A percentile compares a stretch with the other conserved stretches of the same genome.
phyloP scores from a whole-genome alignment of 441 rosid species.

The Populus trichocarpa region DNA sequence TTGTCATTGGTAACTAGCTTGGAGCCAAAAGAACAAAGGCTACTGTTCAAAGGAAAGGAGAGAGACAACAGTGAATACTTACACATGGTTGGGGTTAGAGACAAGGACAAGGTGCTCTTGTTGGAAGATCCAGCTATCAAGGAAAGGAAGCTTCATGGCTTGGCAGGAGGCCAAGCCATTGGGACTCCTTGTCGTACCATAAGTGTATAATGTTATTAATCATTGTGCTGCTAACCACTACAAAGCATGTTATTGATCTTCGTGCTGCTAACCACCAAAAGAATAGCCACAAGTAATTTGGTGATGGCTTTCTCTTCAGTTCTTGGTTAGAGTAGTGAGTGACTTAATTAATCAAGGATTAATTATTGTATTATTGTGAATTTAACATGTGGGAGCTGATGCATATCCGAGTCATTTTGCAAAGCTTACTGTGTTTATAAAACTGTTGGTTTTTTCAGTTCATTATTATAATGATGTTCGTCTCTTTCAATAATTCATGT shows the following conservation, averaged over 20 bases:
- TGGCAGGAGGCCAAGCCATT: slow-evolving; percentile 29
- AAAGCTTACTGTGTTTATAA: slow-evolving; percentile 7
- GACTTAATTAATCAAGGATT: not conserved
- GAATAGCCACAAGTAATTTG: not conserved
- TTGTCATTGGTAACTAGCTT: slow-evolving; percentile 56
- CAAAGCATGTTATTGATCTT: not conserved
- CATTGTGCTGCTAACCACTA: not conserved
- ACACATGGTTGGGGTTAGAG: slow-evolving; percentile 93
- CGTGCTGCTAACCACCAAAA: slow-evolving; percentile 19
- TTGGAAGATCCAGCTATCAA: slow-evolving; percentile 82
- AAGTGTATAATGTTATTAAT: slow-evolving; percentile 34
- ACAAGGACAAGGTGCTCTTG: slow-evolving; percentile 73
- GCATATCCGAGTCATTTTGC: slow-evolving; percentile 26
- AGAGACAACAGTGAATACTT: slow-evolving; percentile 68
- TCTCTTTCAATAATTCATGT: not conserved
- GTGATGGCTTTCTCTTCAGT: slow-evolving; percentile 3
- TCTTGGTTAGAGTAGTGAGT: slow-evolving; percentile 5
- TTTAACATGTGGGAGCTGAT: slow-evolving; percentile 24
- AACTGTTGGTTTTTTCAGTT: not conserved
- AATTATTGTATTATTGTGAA: slow-evolving; percentile 2
- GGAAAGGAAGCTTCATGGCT: slow-evolving; percentile 60
- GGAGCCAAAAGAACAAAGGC: slow-evolving; percentile 76
- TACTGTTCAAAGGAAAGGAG: slow-evolving; percentile 82
- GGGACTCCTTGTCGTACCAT: slow-evolving; percentile 41
- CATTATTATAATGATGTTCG: not conserved